A percentile compares a stretch with the other conserved stretches of the same genome.
Conservation (phyloP, 306 rosid species). For the Castanospermum australe region DNA sequence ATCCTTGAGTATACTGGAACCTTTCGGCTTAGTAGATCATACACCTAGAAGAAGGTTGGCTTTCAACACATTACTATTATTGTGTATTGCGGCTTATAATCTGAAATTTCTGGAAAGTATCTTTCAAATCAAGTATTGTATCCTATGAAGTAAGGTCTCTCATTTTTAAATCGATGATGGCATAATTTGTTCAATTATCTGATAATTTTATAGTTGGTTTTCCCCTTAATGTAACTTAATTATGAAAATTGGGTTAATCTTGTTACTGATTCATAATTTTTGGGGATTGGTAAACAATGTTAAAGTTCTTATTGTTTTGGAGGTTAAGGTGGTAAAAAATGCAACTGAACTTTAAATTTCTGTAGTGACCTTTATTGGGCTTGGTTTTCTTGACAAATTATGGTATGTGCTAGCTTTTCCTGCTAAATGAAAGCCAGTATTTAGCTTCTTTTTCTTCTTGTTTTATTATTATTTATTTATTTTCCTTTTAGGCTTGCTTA, state of each 20-base stretch:
- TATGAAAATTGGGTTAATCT: background rate
- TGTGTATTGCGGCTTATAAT: constrained; percentile 5
- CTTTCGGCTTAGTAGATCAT: background rate
- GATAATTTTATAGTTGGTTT: background rate
- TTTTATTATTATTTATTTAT: no score
- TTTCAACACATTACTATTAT: background rate
- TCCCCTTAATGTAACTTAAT: background rate
- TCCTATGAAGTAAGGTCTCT: background rate
- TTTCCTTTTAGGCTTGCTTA: background rate
- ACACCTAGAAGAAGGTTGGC: background rate
- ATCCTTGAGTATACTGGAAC: background rate
- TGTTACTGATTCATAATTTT: background rate
- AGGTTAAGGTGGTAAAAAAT: background rate
- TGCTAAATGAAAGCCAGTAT: background rate
- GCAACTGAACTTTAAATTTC: background rate
- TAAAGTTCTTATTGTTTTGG: background rate
- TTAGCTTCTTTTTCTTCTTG: background rate
- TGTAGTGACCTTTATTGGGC: background rate
- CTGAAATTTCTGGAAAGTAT: background rate
- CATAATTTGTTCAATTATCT: background rate
- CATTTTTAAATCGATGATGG: background rate
- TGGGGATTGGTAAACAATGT: background rate
- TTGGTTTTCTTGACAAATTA: constrained; percentile 9
- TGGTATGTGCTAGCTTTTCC: background rate
- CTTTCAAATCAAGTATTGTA: background rate